These are phyloP conservation scores for Paraphaeosphaeria sporulosa DNA, from an alignment of 2,329 filamentous ascomycete species.

Conservation along the genomic window DNA sequence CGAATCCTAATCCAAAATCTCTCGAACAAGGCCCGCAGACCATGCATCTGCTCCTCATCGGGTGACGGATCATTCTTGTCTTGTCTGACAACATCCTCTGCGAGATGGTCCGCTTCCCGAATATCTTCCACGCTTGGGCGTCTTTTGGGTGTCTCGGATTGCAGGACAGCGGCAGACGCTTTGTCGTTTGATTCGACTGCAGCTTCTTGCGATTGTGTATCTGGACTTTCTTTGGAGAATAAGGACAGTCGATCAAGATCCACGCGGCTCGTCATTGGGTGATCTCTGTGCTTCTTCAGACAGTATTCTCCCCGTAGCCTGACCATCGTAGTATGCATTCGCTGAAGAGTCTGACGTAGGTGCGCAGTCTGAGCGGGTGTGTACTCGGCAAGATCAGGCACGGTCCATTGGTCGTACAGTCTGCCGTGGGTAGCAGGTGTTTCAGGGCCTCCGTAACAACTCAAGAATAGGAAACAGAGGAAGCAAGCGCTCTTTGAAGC, in stretches of 20 bases:
- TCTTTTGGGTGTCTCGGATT: neutral
- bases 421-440: neutral
- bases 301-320: neutral
- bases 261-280: neutral
- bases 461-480: neutral
- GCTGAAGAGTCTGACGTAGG: neutral
- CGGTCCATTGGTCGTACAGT: neutral
- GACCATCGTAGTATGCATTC: neutral
- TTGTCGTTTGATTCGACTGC: neutral
- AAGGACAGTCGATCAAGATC: neutral
- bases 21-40: neutral
- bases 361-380: neutral
- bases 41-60: neutral
- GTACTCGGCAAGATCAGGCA: neutral
- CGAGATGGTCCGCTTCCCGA: neutral
- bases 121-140: neutral
- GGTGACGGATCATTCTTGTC: neutral
- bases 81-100: neutral
- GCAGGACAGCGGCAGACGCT: neutral
- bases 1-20: neutral
- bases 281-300: neutral
- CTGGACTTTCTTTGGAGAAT: neutral
- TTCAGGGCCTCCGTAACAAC: neutral
- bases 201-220: neutral
- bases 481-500: neutral